Conservation (phyloP, 805 yeast genomes). For the Kuraishia ogatae region DNA sequence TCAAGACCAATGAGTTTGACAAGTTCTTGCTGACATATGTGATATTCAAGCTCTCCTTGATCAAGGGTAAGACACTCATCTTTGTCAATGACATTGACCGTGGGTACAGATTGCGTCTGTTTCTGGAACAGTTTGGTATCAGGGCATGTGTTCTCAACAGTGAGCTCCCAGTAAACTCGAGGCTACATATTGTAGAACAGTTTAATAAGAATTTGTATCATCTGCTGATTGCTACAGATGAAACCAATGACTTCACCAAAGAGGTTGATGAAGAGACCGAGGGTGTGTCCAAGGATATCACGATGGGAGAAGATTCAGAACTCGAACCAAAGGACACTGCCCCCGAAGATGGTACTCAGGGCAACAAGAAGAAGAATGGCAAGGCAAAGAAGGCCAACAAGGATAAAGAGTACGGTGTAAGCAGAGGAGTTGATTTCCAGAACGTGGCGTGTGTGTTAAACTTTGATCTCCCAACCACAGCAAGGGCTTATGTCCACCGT, state of each 20-base stretch:
- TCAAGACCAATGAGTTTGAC: slow-evolving; percentile 81
- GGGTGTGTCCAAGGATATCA: not conserved
- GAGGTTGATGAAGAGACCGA: slow-evolving; percentile 31
- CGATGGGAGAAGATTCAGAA: not conserved
- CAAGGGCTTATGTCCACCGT: slow-evolving; percentile 86
- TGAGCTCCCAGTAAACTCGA: slow-evolving; percentile 86
- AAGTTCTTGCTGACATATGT: slow-evolving; percentile 87
- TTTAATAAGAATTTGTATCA: slow-evolving; percentile 85
- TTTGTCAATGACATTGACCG: slow-evolving; percentile 94
- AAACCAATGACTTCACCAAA: slow-evolving; percentile 52
- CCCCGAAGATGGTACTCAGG: slow-evolving; percentile 6
- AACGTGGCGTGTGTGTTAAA: slow-evolving; percentile 95
- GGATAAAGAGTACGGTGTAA: slow-evolving; percentile 84
- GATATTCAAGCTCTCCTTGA: slow-evolving; percentile 77
- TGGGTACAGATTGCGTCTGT: slow-evolving; percentile 85
- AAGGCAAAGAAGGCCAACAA: slow-evolving; percentile 20
- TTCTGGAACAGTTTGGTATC: slow-evolving; percentile 91
- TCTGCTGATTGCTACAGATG: slow-evolving; percentile 91
- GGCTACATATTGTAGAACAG: slow-evolving; percentile 92
- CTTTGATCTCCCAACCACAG: slow-evolving; percentile 86
- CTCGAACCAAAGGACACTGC: slow-evolving; percentile 8
- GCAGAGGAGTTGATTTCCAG: slow-evolving; percentile 93
- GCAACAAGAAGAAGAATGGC: slow-evolving; percentile 18
- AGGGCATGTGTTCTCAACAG: slow-evolving; percentile 82
- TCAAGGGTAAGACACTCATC: slow-evolving; percentile 83